Evolutionary conservation across 805 yeast genomes (phyloP), one percentile per base, ranked within the genome.

Genomic region (Candida ovalis): DNA sequence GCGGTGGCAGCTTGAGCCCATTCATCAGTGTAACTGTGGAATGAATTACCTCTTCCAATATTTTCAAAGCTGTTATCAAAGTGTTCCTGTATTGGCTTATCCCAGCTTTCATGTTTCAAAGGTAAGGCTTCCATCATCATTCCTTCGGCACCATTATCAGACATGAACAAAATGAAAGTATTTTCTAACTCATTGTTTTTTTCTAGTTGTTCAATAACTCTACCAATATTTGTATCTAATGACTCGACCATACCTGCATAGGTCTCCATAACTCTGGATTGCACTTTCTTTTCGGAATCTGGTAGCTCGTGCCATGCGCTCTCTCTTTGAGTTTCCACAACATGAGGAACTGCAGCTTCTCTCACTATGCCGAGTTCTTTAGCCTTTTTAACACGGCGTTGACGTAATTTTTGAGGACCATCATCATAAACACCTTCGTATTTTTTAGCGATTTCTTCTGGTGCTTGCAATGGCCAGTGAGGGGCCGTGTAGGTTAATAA

Each of bases 391-490:
- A 78, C 58, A 46, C 84, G 62, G 46, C 60, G 45, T 25, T 50
- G 54, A 45, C 82, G 61, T 36, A 78, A 59, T 6, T 53, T 70
- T 19, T 65, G 71, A 2, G 82, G 82, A 2, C 84, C 84, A 7
- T 63, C 67, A 50, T 73, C 74, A 54, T 77, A 75, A 7, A 62
- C 51, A 3, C 80, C 80, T 46, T 68, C 67, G 58, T 80, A 77
- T 49, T 78, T 77, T 4, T 62, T 70, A 44, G 78, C 67, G 7
- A 68, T 58, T 5, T 74, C 75, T 43, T 61, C 61, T 5, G 83
- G 83, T 1, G 85, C 85, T 60, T 80, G 85, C 55, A 73, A 71
- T 10, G 86, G 86, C 85, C 86, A 81, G 57, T 80, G 85, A 2
- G 85, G 86, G 1, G 86, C 85, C 4, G 84, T 78, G 55, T 77